Base-by-base conservation (phyloP, 2,329 filamentous ascomycete genomes). In the Lecanicillium sp. region DNA sequence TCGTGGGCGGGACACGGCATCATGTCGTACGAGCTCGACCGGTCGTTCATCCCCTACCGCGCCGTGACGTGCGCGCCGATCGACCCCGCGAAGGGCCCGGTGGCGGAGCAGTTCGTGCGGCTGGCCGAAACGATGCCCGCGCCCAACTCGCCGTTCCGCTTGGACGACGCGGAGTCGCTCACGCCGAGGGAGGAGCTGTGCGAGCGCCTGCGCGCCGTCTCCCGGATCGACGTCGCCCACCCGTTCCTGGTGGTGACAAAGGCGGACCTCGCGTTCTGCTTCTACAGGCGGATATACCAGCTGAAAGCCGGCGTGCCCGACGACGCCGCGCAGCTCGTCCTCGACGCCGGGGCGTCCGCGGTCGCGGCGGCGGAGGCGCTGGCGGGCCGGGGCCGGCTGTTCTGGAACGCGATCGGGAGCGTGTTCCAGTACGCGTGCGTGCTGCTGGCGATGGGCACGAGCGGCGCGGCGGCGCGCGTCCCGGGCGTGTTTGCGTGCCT, bases 401-500 rank as follows among this genome's bases (percentile, higher is more conserved):
- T 56, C 49, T 58, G 54, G 52, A 58, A 58, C 45, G 52, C 52
- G 36, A 54, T 58, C 9, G 55, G 56, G 30, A 58, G 56, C 30
- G 54, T 56, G 19, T 58, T 58, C 20, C 55, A 58, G 44, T 58
- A 56, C 49, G 24, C 45, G 14, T 58, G 56, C 30, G 51, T 58
- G 14, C 47, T 58, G 42, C 41, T 58, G 11, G 53, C 55, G n/a
- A 51, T 58, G 2, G 56, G 57, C 33, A 55, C 46, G 17, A 54
- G 52, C 8, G 46, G 37, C 6, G 48, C 56, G 17, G 50, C 45
- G 9, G 43, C 20, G 5, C 39, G 52, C 23, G 41, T 58, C 3
- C 30, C 46, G 24, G 17, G 39, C 35, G 54, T 49, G 8, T 56
- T 56, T 49, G 47, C 49, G 30, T 51, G 52, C 14, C 45, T 58